A percentile compares a stretch with the other conserved stretches of the same genome.
These are phyloP conservation scores for Phaeosphaeria sp. DNA, from an alignment of 2,329 filamentous ascomycete species.

Conservation along the genomic window DNA sequence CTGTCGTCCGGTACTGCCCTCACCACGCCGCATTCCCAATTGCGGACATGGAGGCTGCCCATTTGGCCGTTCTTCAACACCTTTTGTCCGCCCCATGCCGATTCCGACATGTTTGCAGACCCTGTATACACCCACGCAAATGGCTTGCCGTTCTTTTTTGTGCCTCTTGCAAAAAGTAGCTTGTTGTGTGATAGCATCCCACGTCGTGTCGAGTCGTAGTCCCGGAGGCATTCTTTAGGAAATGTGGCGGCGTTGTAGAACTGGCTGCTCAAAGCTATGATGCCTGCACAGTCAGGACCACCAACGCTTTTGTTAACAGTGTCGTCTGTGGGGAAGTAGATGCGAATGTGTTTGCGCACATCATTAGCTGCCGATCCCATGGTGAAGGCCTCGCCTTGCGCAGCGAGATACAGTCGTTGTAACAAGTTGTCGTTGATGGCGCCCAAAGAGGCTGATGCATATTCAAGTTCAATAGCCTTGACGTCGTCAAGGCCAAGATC, in stretches of 20 bases:
- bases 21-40: conserved; percentile 95
- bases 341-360: conserved; percentile 28
- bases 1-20: conserved; percentile 60
- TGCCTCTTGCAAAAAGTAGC: conserved; percentile 54
- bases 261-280: conserved; percentile 77
- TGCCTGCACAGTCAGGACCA: conserved; percentile 70
- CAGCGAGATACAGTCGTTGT: conserved; percentile 63
- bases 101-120: conserved; percentile 90
- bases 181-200: conserved; percentile 92
- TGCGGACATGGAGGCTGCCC: conserved; percentile 76
- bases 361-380: conserved; percentile 1
- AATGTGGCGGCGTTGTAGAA: conserved; percentile 77
- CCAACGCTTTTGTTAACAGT: conserved; percentile 68
- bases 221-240: conserved; percentile 73
- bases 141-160: conserved; percentile 37
- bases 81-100: conserved; percentile 86
- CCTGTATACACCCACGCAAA: conserved; percentile 84
- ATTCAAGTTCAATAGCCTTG: conserved; percentile 71
- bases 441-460: conserved; percentile 82
- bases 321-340: conserved; percentile 42
- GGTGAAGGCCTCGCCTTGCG: conserved; percentile 50
- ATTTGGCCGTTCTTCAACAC: conserved; percentile 71
- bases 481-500: conserved; percentile 37
- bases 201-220: conserved; percentile 73
- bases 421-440: conserved; percentile 74